Conservation (phyloP, 2,329 filamentous ascomycete genomes). For the Botrytis hyacinthi region DNA sequence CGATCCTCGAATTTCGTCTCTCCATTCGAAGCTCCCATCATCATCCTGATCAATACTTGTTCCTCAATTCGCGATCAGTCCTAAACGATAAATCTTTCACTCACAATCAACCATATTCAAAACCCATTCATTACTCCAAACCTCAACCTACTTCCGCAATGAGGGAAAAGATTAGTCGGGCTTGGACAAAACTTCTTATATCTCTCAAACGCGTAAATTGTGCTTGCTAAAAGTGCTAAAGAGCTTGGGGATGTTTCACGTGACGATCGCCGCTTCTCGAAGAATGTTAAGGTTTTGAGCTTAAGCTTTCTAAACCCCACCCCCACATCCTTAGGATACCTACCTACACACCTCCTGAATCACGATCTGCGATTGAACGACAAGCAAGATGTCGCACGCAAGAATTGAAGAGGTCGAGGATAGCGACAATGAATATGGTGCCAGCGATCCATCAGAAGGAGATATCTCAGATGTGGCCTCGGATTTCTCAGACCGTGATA, state of each 20-base stretch:
- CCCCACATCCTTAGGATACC: constrained; percentile 9
- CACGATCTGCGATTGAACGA: constrained; percentile 10
- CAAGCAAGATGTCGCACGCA: constrained; percentile 70
- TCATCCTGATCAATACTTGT: not conserved
- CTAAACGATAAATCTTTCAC: not conserved
- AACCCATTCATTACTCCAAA: not conserved
- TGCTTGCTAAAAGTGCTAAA: constrained; percentile 14
- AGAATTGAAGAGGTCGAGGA: constrained; percentile 92
- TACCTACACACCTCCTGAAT: constrained; percentile 5
- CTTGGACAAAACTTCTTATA: constrained; percentile 17
- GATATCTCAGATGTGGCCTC: constrained; percentile 67
- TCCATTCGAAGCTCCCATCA: not conserved
- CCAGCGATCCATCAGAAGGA: constrained; percentile 76
- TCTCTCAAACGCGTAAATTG: constrained; percentile 20
- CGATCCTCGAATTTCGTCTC: not conserved
- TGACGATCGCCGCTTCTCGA: not conserved
- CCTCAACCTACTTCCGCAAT: not conserved
- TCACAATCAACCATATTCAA: not conserved
- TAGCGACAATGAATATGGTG: constrained; percentile 55
- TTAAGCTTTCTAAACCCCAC: constrained; percentile 13
- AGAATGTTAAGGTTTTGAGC: not conserved
- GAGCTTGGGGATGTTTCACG: not conserved
- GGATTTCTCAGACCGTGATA: constrained; percentile 51
- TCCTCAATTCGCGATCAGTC: not conserved
- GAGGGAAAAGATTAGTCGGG: constrained; percentile 13